Conservation (phyloP, 257 asterid species). For the Paraleonurus japonicus region DNA sequence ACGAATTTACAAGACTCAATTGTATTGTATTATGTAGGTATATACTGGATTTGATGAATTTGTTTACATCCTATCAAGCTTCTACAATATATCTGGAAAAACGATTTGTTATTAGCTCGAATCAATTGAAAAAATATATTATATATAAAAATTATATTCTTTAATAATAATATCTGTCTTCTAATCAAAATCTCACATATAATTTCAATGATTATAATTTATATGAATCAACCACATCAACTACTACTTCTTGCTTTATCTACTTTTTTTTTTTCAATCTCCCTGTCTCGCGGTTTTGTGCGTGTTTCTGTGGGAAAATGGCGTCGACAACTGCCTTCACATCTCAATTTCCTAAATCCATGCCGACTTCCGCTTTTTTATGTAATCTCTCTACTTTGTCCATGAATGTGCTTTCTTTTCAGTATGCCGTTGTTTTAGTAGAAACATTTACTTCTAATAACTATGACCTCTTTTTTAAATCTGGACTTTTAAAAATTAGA, state of each 20-base stretch:
- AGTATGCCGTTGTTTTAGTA: not conserved
- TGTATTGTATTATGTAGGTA: too few species aligned
- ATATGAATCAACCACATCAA: not conserved
- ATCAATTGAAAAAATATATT: too few species aligned
- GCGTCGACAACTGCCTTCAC: conserved; percentile 29
- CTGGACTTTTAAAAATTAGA: not conserved
- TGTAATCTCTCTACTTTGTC: conserved; percentile 14
- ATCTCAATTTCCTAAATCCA: conserved; percentile 22
- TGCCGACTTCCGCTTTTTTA: conserved; percentile 7
- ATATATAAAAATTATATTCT: too few species aligned
- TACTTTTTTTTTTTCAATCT: not conserved
- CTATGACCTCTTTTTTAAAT: not conserved
- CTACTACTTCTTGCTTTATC: conserved; percentile 20
- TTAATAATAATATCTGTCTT: too few species aligned
- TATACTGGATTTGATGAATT: too few species aligned
- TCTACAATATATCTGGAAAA: too few species aligned
- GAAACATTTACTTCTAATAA: not conserved
- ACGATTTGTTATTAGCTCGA: too few species aligned
- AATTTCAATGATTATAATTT: too few species aligned
- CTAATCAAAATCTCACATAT: too few species aligned
- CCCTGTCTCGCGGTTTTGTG: conserved; percentile 10
- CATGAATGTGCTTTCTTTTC: not conserved
- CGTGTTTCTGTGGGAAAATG: conserved; percentile 30
- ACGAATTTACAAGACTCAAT: too few species aligned
- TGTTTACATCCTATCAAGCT: too few species aligned